These are phyloP conservation scores for Brassica balearica DNA, from an alignment of 441 rosid species.

Conservation along the genomic window DNA sequence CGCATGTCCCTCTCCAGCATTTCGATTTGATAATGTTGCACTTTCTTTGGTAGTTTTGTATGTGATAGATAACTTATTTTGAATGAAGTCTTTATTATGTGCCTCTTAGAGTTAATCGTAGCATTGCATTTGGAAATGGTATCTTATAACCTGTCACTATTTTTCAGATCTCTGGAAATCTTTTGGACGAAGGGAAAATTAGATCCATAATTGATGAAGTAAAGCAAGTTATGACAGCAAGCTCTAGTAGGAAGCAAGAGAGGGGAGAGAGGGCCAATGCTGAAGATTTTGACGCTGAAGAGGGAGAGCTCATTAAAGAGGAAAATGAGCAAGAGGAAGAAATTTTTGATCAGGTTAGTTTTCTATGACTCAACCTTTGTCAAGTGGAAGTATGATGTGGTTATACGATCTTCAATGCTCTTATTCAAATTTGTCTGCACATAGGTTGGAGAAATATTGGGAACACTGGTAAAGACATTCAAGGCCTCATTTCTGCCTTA, in stretches of 20 bases:
- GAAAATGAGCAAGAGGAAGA: constrained; percentile 99
- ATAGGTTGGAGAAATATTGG: constrained; percentile 99
- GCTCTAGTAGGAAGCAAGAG: constrained; percentile 94
- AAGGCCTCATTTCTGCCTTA: constrained; percentile 93
- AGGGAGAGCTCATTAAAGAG: constrained; percentile 94
- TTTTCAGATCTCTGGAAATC: constrained; percentile 80
- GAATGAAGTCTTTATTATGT: not conserved
- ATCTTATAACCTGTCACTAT: constrained; percentile 34
- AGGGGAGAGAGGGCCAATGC: constrained; percentile 94
- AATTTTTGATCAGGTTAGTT: constrained; percentile 95
- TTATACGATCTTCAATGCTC: constrained; percentile 22
- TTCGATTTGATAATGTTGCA: constrained; percentile 4
- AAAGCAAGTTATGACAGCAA: constrained; percentile 93
- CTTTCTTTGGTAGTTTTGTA: constrained; percentile 14
- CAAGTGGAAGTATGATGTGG: not conserved
- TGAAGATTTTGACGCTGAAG: constrained; percentile 99
- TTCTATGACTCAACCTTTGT: constrained; percentile 30
- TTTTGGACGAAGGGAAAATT: constrained; percentile 88
- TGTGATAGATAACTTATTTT: constrained; percentile 6
- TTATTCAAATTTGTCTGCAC: constrained; percentile 23
- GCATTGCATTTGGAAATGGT: not conserved
- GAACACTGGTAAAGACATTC: constrained; percentile 95
- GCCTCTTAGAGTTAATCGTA: not conserved
- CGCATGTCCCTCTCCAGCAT: not conserved
- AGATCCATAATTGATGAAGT: constrained; percentile 91